phyloP scores from a whole-genome alignment of 805 yeast species.

The Monosporozyma solicola region DNA sequence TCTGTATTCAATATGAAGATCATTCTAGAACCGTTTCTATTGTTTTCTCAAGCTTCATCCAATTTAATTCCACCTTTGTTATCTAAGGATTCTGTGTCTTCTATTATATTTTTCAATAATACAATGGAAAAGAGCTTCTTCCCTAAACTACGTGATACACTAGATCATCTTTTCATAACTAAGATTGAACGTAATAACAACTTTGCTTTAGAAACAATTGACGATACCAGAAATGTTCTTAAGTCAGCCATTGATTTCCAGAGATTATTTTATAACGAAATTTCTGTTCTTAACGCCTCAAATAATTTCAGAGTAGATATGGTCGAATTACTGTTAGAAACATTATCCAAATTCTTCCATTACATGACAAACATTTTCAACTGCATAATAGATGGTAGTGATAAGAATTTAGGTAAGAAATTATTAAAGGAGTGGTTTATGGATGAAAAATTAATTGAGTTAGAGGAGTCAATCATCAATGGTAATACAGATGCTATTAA shows the following conservation, averaged over 20 bases:
- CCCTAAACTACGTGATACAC: conserved; percentile 50
- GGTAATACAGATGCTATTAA: conserved; percentile 11
- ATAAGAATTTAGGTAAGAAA: conserved; percentile 18
- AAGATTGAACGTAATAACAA: conserved; percentile 35
- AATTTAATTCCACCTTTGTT: conserved; percentile 30
- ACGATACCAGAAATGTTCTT: conserved; percentile 25
- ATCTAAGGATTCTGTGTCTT: conserved; percentile 19
- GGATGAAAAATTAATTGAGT: conserved; percentile 23
- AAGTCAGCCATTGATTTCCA: conserved; percentile 25
- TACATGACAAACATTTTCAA: conserved; percentile 29
- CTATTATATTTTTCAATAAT: conserved; percentile 44
- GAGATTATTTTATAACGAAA: conserved; percentile 17
- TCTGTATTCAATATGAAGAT: conserved; percentile 74
- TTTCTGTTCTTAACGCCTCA: conserved; percentile 30
- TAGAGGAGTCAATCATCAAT: conserved; percentile 28
- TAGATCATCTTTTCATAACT: conserved; percentile 44
- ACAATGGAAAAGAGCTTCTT: conserved; percentile 60
- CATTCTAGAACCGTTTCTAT: conserved; percentile 61
- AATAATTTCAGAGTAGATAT: conserved; percentile 45
- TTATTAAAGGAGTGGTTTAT: conserved; percentile 31
- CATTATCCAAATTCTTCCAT: conserved; percentile 33
- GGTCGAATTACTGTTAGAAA: conserved; percentile 30
- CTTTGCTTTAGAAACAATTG: conserved; percentile 29
- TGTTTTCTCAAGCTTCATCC: conserved; percentile 55
- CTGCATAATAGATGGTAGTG: conserved; percentile 18